phyloP scores from a whole-genome alignment of 2,329 filamentous ascomycete species.

The Beauveria brongniartii region DNA sequence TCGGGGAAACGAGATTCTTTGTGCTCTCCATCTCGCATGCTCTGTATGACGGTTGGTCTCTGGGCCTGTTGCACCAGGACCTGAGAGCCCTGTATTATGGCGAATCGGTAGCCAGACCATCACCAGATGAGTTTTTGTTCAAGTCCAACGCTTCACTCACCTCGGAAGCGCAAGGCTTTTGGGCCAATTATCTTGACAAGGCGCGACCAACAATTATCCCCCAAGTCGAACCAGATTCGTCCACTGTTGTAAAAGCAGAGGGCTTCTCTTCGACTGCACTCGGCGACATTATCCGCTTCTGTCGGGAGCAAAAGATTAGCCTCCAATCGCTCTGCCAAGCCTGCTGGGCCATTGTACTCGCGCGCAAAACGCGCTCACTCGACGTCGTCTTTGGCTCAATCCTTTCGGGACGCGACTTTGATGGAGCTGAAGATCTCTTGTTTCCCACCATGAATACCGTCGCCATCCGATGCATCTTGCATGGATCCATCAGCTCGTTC shows the following conservation, averaged over 20 bases:
- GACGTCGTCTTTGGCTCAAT: conserved; percentile 80
- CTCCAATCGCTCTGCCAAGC: conserved; percentile 69
- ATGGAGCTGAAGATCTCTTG: conserved; percentile 56
- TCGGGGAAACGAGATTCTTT: conserved; percentile 31
- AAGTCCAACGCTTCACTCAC: conserved; percentile 16
- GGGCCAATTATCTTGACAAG: conserved; percentile 58
- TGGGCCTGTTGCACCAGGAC: conserved; percentile 65
- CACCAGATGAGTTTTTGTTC: conserved; percentile 44
- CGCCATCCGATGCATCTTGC: conserved; percentile 61
- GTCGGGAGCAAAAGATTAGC: conserved; percentile 59
- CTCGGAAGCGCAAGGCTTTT: conserved; percentile 45
- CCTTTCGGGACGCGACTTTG: conserved; percentile 73
- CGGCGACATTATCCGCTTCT: conserved; percentile 41
- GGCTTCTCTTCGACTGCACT: conserved; percentile 14
- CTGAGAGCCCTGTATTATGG: conserved; percentile 56
- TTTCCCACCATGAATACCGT: conserved; percentile 95
- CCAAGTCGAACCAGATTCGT: background rate
- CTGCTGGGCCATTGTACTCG: conserved; percentile 65
- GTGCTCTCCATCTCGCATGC: conserved; percentile 75
- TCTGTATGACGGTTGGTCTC: conserved; percentile 83
- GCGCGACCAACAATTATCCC: conserved; percentile 29
- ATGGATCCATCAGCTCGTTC: conserved; percentile 58
- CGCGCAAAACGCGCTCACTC: conserved; percentile 52
- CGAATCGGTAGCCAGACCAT: conserved; percentile 31
- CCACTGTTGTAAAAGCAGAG: background rate